Conservation (phyloP, 108 stramenopile species). For the Nannochloropsis oceanica region DNA sequence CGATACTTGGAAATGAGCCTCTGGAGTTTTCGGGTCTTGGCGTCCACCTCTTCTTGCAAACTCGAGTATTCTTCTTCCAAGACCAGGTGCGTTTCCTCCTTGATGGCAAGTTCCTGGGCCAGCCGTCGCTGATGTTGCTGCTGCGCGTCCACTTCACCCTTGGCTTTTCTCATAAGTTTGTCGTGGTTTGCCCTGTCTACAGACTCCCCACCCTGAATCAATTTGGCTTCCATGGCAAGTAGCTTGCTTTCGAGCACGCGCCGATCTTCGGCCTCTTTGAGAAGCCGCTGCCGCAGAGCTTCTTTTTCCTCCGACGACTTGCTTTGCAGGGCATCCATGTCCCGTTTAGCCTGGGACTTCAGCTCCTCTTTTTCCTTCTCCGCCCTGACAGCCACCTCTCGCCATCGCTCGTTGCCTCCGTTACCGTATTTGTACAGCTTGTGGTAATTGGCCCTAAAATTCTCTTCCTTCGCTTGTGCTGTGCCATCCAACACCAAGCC, state of each 20-base stretch:
- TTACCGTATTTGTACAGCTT: not conserved
- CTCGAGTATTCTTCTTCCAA: conserved; percentile 50
- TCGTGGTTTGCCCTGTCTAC: conserved; percentile 57
- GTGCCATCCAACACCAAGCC: not conserved
- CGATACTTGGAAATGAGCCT: conserved; percentile 65
- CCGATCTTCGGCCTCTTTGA: conserved; percentile 48
- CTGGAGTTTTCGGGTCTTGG: conserved; percentile 63
- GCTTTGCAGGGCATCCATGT: conserved; percentile 20
- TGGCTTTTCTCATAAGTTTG: conserved; percentile 54
- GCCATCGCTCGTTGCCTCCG: not conserved
- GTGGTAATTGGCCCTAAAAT: not conserved
- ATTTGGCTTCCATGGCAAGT: conserved; percentile 61
- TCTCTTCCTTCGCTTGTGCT: not conserved
- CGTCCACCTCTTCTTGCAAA: conserved; percentile 53
- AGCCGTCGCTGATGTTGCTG: conserved; percentile 44
- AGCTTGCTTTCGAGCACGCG: conserved; percentile 49
- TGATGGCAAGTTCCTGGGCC: conserved; percentile 38
- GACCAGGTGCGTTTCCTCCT: conserved; percentile 46
- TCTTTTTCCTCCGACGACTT: conserved; percentile 52
- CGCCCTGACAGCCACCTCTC: not conserved
- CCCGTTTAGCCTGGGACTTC: not conserved
- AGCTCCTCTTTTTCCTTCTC: conserved; percentile 2
- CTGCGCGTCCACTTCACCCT: conserved; percentile 56
- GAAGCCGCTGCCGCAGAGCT: conserved; percentile 47
- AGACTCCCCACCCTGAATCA: conserved; percentile 58